These are phyloP conservation scores for Rhytidhysteron rufulum DNA, from an alignment of 2,329 filamentous ascomycete species.

Conservation along the genomic window DNA sequence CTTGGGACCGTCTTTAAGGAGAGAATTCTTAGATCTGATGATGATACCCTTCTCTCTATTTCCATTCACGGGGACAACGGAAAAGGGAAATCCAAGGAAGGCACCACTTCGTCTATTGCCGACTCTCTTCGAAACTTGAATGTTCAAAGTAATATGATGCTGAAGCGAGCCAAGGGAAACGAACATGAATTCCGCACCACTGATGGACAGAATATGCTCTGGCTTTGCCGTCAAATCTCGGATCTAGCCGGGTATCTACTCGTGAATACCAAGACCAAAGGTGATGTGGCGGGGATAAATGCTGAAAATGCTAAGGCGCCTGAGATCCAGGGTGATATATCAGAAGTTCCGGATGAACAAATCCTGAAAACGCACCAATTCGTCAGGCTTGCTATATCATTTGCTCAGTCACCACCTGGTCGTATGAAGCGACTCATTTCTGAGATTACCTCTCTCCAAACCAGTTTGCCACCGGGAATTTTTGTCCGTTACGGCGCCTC, in stretches of 20 bases:
- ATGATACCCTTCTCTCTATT: conserved; percentile 34
- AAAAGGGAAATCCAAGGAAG: conserved; percentile 4
- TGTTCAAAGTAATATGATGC: conserved; percentile 17
- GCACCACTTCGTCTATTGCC: conserved; percentile 19
- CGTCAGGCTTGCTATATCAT: conserved; percentile 5
- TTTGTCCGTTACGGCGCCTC: conserved; percentile 46
- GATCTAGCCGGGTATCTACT: conserved; percentile 22
- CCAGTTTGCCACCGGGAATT: conserved; percentile 49
- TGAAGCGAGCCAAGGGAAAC: conserved; percentile 16
- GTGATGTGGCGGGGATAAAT: neutral
- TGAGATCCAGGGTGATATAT: conserved; percentile 14
- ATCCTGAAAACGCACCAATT: conserved; percentile 30
- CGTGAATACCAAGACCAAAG: conserved; percentile 8
- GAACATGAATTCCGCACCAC: conserved; percentile 15
- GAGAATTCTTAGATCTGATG: conserved; percentile 29
- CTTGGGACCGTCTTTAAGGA: conserved; percentile 28
- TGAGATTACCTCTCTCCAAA: conserved; percentile 45
- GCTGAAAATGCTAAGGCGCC: neutral
- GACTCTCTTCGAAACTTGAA: conserved; percentile 23
- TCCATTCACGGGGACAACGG: conserved; percentile 19
- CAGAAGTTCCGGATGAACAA: conserved; percentile 32
- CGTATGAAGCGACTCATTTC: conserved; percentile 44
- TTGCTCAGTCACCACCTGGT: conserved; percentile 20
- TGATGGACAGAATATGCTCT: conserved; percentile 26
- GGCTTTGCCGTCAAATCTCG: conserved; percentile 30